Conservation (phyloP, 768 basidiomycete species). For the Russula vinacea region DNA sequence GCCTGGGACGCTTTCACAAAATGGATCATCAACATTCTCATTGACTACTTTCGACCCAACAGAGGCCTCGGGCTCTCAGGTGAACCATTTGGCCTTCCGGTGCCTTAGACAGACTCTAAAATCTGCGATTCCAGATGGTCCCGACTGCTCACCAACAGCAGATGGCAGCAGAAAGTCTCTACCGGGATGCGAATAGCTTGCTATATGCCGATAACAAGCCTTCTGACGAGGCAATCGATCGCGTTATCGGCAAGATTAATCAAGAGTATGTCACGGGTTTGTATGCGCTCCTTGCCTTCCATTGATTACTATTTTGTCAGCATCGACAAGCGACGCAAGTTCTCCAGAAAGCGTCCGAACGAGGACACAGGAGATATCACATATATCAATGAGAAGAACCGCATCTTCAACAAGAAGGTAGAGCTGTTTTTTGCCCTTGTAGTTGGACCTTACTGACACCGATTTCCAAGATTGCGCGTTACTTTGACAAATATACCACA, state of each 20-base stretch:
- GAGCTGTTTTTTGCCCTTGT: conserved; percentile 20
- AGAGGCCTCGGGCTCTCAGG: conserved; percentile 44
- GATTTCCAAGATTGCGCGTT: conserved; percentile 71
- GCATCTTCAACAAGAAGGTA: conserved; percentile 98
- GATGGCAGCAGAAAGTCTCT: conserved; percentile 74
- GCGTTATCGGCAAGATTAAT: conserved; percentile 88
- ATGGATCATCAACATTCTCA: conserved; percentile 40
- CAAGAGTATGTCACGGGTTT: conserved; percentile 63
- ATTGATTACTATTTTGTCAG: conserved; percentile 39
- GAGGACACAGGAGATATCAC: conserved; percentile 96
- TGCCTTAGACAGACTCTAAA: not conserved
- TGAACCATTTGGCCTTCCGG: conserved; percentile 29
- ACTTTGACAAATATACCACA: conserved; percentile 95
- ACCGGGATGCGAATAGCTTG: conserved; percentile 89
- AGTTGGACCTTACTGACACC: conserved; percentile 1
- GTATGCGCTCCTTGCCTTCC: conserved; percentile 18
- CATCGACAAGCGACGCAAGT: conserved; percentile 85
- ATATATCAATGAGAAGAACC: conserved; percentile 98
- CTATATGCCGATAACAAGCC: conserved; percentile 96
- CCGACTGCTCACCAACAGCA: conserved; percentile 61
- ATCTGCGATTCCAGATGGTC: conserved; percentile 40
- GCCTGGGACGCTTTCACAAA: conserved; percentile 58
- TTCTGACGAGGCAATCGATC: conserved; percentile 90
- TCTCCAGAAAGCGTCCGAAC: conserved; percentile 84
- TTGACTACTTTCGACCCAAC: conserved; percentile 53